These are phyloP conservation scores for Trichoderma endophyticum DNA, from an alignment of 2,329 filamentous ascomycete species.

Conservation along the genomic window DNA sequence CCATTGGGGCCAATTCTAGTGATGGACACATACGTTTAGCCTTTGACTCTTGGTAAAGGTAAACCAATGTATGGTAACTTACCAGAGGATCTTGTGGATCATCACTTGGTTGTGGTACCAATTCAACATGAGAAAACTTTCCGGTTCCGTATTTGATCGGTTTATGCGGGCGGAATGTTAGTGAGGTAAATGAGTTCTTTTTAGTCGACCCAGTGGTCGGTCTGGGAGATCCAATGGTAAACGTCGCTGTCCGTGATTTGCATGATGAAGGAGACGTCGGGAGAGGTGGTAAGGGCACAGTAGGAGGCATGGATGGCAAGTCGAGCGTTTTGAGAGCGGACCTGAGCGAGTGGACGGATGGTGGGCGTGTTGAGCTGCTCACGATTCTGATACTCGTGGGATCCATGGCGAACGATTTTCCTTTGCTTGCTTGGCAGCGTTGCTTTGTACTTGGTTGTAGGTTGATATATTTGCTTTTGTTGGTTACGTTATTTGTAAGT, in stretches of 20 bases:
- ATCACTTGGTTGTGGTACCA: constrained; percentile 55
- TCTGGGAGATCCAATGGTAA: neutral
- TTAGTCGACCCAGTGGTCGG: neutral
- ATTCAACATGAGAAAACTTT: constrained; percentile 41
- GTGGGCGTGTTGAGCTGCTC: constrained; percentile 4
- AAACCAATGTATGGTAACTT: constrained; percentile 24
- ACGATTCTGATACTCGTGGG: neutral
- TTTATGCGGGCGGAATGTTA: constrained; percentile 24
- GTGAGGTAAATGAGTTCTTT: constrained; percentile 19
- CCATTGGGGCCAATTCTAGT: constrained; percentile 55
- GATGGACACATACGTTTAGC: neutral
- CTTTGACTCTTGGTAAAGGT: too few relatives aligned
- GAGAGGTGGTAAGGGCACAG: constrained; percentile 14
- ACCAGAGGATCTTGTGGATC: constrained; percentile 54
- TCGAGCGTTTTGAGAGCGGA: constrained; percentile 1
- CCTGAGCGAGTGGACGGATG: constrained; percentile 17
- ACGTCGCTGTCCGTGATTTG: constrained; percentile 7
- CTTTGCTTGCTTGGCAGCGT: neutral
- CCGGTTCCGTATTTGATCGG: constrained; percentile 48
- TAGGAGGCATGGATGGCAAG: constrained; percentile 15
- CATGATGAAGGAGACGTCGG: constrained; percentile 1
- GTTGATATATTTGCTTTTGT: neutral
- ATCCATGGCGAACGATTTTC: constrained; percentile 16
- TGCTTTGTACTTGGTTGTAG: neutral
- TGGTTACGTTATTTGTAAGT: neutral